A percentile compares a stretch with the other conserved stretches of the same genome.
Evolutionary conservation across 441 rosid genomes (phyloP).

Genomic region (Hypseocharis bilobata): DNA sequence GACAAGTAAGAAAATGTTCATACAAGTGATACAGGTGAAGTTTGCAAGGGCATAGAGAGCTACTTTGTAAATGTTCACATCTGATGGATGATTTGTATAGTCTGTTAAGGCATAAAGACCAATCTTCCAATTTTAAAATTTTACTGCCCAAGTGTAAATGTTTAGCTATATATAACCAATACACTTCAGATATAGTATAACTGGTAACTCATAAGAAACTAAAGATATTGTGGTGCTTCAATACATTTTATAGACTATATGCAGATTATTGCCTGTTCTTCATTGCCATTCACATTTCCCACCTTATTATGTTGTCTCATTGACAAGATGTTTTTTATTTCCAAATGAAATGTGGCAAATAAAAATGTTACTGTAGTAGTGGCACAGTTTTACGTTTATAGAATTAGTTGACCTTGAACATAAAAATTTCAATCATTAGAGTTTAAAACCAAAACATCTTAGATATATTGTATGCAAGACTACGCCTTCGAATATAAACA

Average conservation of each 20-base stretch:
- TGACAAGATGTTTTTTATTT: neutral
- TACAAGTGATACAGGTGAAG: neutral
- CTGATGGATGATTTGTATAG: neutral
- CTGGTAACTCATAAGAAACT: neutral
- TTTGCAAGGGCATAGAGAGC: conserved; percentile 1
- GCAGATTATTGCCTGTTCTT: neutral
- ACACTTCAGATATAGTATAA: neutral
- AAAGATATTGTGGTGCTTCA: neutral
- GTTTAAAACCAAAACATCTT: neutral
- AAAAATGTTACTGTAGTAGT: neutral
- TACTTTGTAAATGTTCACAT: neutral
- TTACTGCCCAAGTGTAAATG: neutral
- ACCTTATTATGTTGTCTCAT: neutral
- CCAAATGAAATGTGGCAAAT: neutral
- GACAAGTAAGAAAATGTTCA: neutral
- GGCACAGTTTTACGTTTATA: neutral
- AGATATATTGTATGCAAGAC: neutral
- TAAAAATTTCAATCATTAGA: neutral
- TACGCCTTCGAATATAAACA: too few species aligned
- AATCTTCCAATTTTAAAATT: neutral
- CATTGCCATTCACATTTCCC: neutral
- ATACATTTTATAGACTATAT: neutral
- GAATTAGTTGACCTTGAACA: neutral
- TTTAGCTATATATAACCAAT: neutral
- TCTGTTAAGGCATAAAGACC: neutral